phyloP scores from a whole-genome alignment of 192 early-diverging fungal genomes.

The Entophlyctis luteolus region DNA sequence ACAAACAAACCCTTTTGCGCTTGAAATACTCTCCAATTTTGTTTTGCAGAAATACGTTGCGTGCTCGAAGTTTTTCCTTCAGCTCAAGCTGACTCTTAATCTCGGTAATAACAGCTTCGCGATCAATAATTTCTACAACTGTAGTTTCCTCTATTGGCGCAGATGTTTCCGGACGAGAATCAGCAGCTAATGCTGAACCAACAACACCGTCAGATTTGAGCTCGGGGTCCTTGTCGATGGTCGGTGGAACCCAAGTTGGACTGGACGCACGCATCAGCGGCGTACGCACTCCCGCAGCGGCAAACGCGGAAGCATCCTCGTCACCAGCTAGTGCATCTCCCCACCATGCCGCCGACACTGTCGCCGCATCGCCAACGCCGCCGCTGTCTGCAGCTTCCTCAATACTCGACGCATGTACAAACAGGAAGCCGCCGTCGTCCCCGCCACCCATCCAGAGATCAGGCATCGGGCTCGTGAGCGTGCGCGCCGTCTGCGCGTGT shows the following conservation, averaged over 20 bases:
- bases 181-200: slow-evolving; percentile 1
- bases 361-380: not conserved
- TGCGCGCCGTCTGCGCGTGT: slow-evolving; percentile 17
- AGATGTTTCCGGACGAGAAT: no score
- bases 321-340: not conserved
- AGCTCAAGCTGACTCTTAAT: slow-evolving; percentile 41
- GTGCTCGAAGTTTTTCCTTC: slow-evolving; percentile 39
- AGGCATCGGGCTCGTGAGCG: slow-evolving; percentile 13
- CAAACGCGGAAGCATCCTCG: not conserved
- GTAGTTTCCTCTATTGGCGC: slow-evolving; percentile 18
- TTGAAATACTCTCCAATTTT: slow-evolving; percentile 54
- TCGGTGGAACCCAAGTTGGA: slow-evolving; percentile 21
- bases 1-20: slow-evolving; percentile 47
- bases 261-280: slow-evolving; percentile 29
- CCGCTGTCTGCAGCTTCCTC: slow-evolving; percentile 1
- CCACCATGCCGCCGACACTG: not conserved
- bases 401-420: slow-evolving; percentile 26
- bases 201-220: not conserved
- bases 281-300: slow-evolving; percentile 4
- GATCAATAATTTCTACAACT: slow-evolving; percentile 40
- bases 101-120: slow-evolving; percentile 40
- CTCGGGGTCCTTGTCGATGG: not conserved
- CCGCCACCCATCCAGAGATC: not conserved
- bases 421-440: slow-evolving; percentile 14
- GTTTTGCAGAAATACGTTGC: slow-evolving; percentile 50